phyloP scores from a whole-genome alignment of 2,329 filamentous ascomycete genomes.

The Talaromyces verruculosus region DNA sequence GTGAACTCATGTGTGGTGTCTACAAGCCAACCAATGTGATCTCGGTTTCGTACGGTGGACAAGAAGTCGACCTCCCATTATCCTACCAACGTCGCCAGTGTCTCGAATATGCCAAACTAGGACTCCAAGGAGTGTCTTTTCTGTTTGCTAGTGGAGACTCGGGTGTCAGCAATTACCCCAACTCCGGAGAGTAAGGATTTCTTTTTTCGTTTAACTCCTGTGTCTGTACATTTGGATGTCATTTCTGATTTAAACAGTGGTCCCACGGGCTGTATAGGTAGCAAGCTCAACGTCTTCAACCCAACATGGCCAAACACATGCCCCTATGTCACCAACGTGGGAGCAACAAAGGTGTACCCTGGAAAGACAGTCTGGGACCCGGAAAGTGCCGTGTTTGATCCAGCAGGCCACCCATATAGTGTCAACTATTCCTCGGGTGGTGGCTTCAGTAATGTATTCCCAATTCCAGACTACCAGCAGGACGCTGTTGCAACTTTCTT shows the following conservation, averaged over 20 bases:
- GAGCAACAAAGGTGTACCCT: slow-evolving; percentile 20
- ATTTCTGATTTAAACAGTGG: slow-evolving; percentile 2
- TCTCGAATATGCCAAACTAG: slow-evolving; percentile 19
- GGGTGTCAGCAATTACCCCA: slow-evolving; percentile 17
- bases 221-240: neutral
- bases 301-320: slow-evolving; percentile 21
- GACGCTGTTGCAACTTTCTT: slow-evolving; percentile 17
- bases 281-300: slow-evolving; percentile 19
- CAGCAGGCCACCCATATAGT: slow-evolving; percentile 12
- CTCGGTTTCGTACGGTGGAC: slow-evolving; percentile 20
- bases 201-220: neutral
- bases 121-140: slow-evolving; percentile 18
- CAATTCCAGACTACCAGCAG: slow-evolving; percentile 16
- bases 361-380: slow-evolving; percentile 19
- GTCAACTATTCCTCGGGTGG: slow-evolving; percentile 18
- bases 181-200: neutral
- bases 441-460: slow-evolving; percentile 20
- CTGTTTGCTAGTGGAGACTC: slow-evolving; percentile 19
- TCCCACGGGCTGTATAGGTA: slow-evolving; percentile 15
- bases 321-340: slow-evolving; percentile 18
- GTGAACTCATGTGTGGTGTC: slow-evolving; percentile 38
- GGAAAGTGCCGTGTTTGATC: slow-evolving; percentile 18
- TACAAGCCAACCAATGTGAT: slow-evolving; percentile 22
- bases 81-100: slow-evolving; percentile 21
- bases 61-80: slow-evolving; percentile 18